Evolutionary conservation across 2,329 filamentous ascomycete species (phyloP).

Genomic region (Fusarium oxysporum): DNA sequence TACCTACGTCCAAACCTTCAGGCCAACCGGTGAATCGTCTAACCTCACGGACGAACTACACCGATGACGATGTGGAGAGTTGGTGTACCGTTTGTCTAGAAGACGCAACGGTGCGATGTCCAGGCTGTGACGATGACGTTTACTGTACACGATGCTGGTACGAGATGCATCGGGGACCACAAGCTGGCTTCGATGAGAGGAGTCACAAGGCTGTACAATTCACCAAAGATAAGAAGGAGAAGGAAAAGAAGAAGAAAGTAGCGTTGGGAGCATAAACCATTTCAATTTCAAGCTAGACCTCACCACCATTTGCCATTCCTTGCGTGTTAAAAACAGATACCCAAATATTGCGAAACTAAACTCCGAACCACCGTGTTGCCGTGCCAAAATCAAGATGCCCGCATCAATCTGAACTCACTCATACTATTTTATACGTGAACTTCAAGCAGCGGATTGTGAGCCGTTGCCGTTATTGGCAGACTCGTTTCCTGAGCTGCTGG

Average conservation of each 20-base stretch:
- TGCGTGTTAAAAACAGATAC: constrained; percentile 29
- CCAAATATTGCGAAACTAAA: constrained; percentile 18
- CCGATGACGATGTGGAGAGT: constrained; percentile 77
- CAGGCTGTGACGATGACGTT: constrained; percentile 77
- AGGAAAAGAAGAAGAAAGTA: constrained; percentile 48
- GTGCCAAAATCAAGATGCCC: constrained; percentile 13
- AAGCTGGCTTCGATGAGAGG: constrained; percentile 76
- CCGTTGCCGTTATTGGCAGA: constrained; percentile 31
- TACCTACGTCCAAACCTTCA: constrained; percentile 61
- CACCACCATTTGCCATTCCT: constrained; percentile 5
- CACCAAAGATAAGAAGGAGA: constrained; percentile 52
- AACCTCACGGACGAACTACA: constrained; percentile 58
- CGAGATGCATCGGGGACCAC: constrained; percentile 79
- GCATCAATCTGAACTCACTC: constrained; percentile 2
- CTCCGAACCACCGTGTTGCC: constrained; percentile 20
- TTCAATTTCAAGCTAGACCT: constrained; percentile 29
- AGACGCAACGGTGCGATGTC: constrained; percentile 78
- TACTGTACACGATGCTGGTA: constrained; percentile 85
- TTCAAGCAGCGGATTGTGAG: constrained; percentile 36
- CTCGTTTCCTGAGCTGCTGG: constrained; percentile 34
- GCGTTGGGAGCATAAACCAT: constrained; percentile 52
- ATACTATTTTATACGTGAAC: background rate
- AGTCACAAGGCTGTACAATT: constrained; percentile 76
- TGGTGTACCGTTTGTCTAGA: constrained; percentile 89
- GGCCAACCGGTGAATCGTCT: constrained; percentile 56